phyloP scores from a whole-genome alignment of 345 rosid genomes.

The Eucalyptus sp. region DNA sequence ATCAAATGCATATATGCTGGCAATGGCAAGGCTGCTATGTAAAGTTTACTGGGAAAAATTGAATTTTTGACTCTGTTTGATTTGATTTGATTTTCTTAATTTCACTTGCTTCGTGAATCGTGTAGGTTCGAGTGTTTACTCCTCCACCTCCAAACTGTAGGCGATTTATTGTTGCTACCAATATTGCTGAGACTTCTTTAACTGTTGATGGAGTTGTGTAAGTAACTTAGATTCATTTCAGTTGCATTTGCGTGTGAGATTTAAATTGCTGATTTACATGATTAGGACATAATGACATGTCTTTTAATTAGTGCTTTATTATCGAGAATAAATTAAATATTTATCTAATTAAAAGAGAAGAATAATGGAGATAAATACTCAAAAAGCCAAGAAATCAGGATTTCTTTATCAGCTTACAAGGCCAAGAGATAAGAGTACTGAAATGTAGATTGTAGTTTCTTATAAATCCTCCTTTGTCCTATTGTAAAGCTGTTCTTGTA shows the following conservation, averaged over 20 bases:
- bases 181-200: conserved; percentile 96
- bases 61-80: background rate
- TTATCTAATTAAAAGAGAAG: background rate
- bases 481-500: background rate
- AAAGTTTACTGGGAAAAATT: background rate
- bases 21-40: background rate
- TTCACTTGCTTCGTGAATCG: background rate
- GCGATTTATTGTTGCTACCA: conserved; percentile 86
- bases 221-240: conserved; percentile 9
- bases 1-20: background rate
- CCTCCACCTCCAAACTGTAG: conserved; percentile 94
- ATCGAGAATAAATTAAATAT: background rate
- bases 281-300: no score
- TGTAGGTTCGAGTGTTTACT: conserved; percentile 89
- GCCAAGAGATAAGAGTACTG: background rate
- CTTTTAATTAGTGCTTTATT: background rate
- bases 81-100: background rate
- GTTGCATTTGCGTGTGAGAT: background rate
- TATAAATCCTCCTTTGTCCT: background rate
- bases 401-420: background rate
- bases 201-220: conserved; percentile 99
- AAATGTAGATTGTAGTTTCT: background rate
- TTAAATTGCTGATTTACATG: background rate
- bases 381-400: background rate
- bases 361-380: background rate